Conservation (phyloP, 768 basidiomycete genomes). For the Leccinum subgranulosum region DNA sequence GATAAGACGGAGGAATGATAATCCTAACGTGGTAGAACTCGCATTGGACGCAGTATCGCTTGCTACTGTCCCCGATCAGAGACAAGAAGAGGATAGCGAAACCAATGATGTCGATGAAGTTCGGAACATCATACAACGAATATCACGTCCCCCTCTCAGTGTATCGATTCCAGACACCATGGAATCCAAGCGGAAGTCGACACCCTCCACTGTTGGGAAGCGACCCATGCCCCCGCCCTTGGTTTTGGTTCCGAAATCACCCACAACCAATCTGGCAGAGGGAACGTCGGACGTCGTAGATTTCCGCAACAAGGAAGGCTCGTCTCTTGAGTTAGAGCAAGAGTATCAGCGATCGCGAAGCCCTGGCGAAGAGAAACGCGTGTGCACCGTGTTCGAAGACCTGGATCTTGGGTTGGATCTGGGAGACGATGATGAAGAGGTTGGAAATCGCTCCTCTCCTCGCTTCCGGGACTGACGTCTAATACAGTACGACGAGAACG, state of each 20-base stretch:
- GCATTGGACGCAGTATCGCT: constrained; percentile 46
- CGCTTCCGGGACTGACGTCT: constrained; percentile 13
- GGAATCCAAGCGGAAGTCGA: constrained; percentile 34
- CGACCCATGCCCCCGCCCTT: constrained; percentile 43
- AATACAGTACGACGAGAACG: constrained; percentile 61
- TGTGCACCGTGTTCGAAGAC: constrained; percentile 44
- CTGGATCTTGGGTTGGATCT: constrained; percentile 43
- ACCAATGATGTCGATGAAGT: constrained; percentile 32
- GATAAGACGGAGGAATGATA: constrained; percentile 21
- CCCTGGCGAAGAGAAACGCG: constrained; percentile 43
- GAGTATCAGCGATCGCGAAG: constrained; percentile 31
- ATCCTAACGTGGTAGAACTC: constrained; percentile 50
- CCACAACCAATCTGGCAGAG: constrained; percentile 29
- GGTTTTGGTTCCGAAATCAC: constrained; percentile 42
- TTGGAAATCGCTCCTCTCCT: constrained; percentile 21
- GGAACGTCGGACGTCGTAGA: constrained; percentile 8
- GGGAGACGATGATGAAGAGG: constrained; percentile 42
- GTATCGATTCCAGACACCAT: constrained; percentile 43
- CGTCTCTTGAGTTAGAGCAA: constrained; percentile 26
- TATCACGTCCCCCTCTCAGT: constrained; percentile 35
- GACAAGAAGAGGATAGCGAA: constrained; percentile 29
- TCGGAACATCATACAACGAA: constrained; percentile 37
- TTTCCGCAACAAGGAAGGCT: constrained; percentile 16
- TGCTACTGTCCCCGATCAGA: constrained; percentile 24
- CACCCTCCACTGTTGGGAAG: constrained; percentile 23